Percentiles rank a stretch among this genome's conserved stretches.
phyloP scores from a whole-genome alignment of 2,329 filamentous ascomycete species.

The Penicillium digitatum region DNA sequence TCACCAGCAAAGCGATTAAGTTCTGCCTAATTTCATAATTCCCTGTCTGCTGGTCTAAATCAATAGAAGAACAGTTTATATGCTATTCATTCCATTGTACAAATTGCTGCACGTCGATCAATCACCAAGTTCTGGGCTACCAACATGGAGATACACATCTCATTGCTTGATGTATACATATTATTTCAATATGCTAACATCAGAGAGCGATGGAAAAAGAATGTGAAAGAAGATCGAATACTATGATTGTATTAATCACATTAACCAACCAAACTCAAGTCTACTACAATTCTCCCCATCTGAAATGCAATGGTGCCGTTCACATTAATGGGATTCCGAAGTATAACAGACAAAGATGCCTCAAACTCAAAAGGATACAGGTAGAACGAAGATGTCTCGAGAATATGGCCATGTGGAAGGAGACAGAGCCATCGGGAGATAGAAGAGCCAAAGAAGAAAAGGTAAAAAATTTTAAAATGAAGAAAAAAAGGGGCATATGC shows the following conservation, averaged over 20 bases:
- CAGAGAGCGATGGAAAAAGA: no score
- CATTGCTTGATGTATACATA: background rate
- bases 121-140: background rate
- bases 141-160: background rate
- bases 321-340: constrained; percentile 19
- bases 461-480: constrained; percentile 6
- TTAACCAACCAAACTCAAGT: background rate
- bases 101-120: background rate
- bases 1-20: background rate
- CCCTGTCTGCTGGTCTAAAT: background rate
- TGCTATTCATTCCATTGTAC: no score
- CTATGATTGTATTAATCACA: background rate
- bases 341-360: constrained; percentile 15
- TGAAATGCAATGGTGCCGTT: constrained; percentile 7
- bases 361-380: constrained; percentile 14
- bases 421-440: constrained; percentile 11
- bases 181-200: background rate
- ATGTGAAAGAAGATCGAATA: background rate
- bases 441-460: constrained; percentile 13
- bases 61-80: no score
- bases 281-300: background rate
- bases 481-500: constrained; percentile 4
- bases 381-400: constrained; percentile 9
- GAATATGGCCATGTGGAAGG: constrained; percentile 14
- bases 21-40: background rate